Evolutionary conservation across 73 alveolate genomes (phyloP).

Genomic region (Paramecium biaurelia): DNA sequence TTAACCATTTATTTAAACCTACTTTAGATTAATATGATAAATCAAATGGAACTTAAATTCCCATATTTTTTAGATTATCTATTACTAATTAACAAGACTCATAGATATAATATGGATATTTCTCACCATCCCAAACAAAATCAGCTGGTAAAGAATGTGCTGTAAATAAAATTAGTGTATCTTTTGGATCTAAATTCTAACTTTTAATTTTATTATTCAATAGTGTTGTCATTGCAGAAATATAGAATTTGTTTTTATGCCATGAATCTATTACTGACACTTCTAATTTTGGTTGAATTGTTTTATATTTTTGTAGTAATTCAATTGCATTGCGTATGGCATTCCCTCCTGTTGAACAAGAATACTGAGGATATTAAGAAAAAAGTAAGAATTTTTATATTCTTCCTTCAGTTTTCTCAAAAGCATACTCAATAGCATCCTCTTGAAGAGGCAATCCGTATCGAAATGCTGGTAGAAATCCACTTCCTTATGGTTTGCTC

Average conservation of each 20-base stretch:
- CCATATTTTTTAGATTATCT: constrained; percentile 32
- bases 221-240: constrained; percentile 59
- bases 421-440: constrained; percentile 63
- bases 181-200: constrained; percentile 44
- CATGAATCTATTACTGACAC: constrained; percentile 70
- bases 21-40: constrained; percentile 74
- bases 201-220: constrained; percentile 14
- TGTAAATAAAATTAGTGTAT: constrained; percentile 61
- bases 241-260: constrained; percentile 65
- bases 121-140: constrained; percentile 71
- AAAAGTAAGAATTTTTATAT: constrained; percentile 67
- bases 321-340: constrained; percentile 58
- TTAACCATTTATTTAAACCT: constrained; percentile 75
- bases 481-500: constrained; percentile 56
- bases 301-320: constrained; percentile 52
- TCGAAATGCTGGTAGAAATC: constrained; percentile 72
- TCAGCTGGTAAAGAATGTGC: constrained; percentile 79
- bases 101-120: constrained; percentile 70
- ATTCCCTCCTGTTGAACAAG: constrained; percentile 76
- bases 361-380: constrained; percentile 74
- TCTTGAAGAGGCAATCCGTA: constrained; percentile 67
- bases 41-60: constrained; percentile 47
- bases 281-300: constrained; percentile 31
- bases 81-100: constrained; percentile 59
- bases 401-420: constrained; percentile 66